These are phyloP conservation scores for Mucor indicus DNA, from an alignment of 371 early-diverging fungal species.

Conservation along the genomic window DNA sequence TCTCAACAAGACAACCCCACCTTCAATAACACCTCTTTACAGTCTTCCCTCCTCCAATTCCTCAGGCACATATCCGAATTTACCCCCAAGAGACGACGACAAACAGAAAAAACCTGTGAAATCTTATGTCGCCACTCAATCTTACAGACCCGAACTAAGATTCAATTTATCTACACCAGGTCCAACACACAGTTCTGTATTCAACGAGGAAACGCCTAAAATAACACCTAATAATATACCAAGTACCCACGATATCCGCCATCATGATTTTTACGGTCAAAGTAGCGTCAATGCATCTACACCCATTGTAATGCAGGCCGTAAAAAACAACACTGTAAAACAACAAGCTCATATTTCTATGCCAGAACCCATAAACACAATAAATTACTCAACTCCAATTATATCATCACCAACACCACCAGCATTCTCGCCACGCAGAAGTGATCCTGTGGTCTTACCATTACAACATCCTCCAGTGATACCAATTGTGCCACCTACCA, in stretches of 20 bases:
- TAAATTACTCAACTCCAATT: background rate
- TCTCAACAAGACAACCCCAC: too few relatives aligned
- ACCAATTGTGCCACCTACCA: background rate
- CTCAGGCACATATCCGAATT: slow-evolving; percentile 1
- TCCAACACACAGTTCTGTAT: slow-evolving; percentile 5
- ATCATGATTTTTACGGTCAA: background rate
- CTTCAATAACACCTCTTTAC: slow-evolving; percentile 1
- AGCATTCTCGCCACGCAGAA: too few relatives aligned
- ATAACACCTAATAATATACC: slow-evolving; percentile 1
- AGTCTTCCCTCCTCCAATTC: background rate
- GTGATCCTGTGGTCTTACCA: too few relatives aligned
- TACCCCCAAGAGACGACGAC: slow-evolving; percentile 3
- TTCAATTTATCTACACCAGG: slow-evolving; percentile 1
- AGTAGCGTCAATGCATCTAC: too few relatives aligned
- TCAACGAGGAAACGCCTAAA: slow-evolving; percentile 3
- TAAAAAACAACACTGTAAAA: background rate
- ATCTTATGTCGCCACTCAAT: background rate
- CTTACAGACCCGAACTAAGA: slow-evolving; percentile 7
- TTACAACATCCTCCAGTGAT: background rate
- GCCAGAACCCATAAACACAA: background rate
- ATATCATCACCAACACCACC: background rate
- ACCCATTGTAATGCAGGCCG: too few relatives aligned
- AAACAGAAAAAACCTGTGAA: slow-evolving; percentile 1
- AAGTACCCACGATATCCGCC: background rate
- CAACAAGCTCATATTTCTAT: background rate